These are phyloP conservation scores for Geosmithia flava DNA, from an alignment of 2,329 filamentous ascomycete genomes.

Conservation along the genomic window DNA sequence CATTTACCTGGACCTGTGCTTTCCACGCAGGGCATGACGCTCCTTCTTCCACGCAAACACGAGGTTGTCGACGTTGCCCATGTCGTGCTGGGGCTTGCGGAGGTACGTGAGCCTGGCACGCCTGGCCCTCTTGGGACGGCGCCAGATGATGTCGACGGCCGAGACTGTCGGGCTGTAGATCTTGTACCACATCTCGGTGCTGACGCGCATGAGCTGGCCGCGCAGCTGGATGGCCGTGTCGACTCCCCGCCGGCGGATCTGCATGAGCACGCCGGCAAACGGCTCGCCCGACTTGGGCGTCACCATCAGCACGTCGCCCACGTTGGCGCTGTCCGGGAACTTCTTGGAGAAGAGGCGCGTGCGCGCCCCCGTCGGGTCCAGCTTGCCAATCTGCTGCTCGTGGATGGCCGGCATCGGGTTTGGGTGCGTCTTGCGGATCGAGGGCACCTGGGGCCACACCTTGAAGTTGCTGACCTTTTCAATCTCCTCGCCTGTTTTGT, in stretches of 20 bases:
- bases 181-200: conserved; percentile 97
- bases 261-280: conserved; percentile 79
- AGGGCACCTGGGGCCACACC: conserved; percentile 42
- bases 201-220: conserved; percentile 73
- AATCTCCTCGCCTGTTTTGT: conserved; percentile 17
- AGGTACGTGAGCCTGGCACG: conserved; percentile 85
- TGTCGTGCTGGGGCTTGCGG: conserved; percentile 77
- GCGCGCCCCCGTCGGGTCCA: conserved; percentile 78
- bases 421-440: conserved; percentile 41
- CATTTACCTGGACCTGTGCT: not conserved
- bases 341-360: conserved; percentile 66
- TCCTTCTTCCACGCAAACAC: conserved; percentile 44
- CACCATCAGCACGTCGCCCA: conserved; percentile 86
- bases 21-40: conserved; percentile 21
- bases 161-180: conserved; percentile 82
- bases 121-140: conserved; percentile 71
- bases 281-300: conserved; percentile 71
- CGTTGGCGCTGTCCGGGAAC: conserved; percentile 67
- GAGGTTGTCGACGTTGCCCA: conserved; percentile 72
- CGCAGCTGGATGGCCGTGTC: conserved; percentile 82
- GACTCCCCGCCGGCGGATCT: conserved; percentile 75
- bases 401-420: conserved; percentile 60
- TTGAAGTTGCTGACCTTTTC: conserved; percentile 28
- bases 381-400: conserved; percentile 53
- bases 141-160: conserved; percentile 88